Evolutionary conservation across 257 asterid genomes (phyloP).

Genomic region (Nicotiana knightiana): DNA sequence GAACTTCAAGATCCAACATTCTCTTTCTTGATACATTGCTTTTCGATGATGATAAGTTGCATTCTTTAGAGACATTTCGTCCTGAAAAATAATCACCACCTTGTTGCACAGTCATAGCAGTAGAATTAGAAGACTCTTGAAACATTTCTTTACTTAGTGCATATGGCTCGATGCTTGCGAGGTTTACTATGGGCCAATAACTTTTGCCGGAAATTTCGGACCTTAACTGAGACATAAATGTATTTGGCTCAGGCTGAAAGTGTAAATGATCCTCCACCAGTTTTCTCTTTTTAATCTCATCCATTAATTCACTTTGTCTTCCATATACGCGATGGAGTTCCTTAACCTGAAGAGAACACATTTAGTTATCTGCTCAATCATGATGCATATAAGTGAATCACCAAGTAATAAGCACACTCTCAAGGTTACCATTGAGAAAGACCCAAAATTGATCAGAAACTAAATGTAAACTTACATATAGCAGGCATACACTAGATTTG

Average conservation of each 20-base stretch:
- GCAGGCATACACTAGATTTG: neutral
- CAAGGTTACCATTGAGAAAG: neutral
- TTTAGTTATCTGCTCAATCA: neutral
- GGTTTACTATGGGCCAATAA: constrained; percentile 26
- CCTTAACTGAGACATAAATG: constrained; percentile 18
- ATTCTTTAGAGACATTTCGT: constrained; percentile 17
- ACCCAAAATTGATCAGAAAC: neutral
- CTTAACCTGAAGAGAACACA: constrained; percentile 40
- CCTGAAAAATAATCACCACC: constrained; percentile 15
- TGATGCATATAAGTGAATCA: neutral
- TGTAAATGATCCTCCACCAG: constrained; percentile 20
- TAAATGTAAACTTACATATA: neutral
- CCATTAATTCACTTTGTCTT: constrained; percentile 65
- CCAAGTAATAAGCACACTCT: neutral
- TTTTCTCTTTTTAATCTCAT: constrained; percentile 38
- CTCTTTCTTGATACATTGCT: constrained; percentile 22
- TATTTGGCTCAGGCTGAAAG: constrained; percentile 25
- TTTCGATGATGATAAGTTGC: constrained; percentile 14
- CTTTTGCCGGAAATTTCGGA: constrained; percentile 26
- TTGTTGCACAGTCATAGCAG: constrained; percentile 10
- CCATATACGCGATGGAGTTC: constrained; percentile 66
- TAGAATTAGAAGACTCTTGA: constrained; percentile 23
- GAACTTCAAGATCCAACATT: constrained; percentile 42
- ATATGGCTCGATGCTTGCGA: constrained; percentile 18
- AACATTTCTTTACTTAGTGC: constrained; percentile 16